These are phyloP conservation scores for Murraya koenigii DNA, from an alignment of 345 rosid species.

Conservation along the genomic window DNA sequence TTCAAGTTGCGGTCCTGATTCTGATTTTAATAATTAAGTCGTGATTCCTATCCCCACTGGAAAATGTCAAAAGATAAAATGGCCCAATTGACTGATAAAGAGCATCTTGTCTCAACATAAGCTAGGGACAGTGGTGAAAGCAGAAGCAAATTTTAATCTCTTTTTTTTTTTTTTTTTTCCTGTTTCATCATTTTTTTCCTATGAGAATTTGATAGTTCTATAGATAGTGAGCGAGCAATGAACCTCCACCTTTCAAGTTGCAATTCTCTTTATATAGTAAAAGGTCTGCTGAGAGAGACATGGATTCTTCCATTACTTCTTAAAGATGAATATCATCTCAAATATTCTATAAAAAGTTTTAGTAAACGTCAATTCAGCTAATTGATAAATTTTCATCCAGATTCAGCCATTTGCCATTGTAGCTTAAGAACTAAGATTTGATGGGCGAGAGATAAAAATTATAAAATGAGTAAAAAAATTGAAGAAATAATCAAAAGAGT, in stretches of 20 bases:
- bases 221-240: slow-evolving; percentile 34
- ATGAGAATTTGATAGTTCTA: slow-evolving; percentile 10
- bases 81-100: slow-evolving; percentile 22
- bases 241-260: slow-evolving; percentile 45
- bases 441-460: too few species aligned
- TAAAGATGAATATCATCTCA: not conserved
- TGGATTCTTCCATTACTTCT: slow-evolving; percentile 30
- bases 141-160: slow-evolving; percentile 15
- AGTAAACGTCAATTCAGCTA: not conserved
- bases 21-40: slow-evolving; percentile 35
- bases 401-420: not conserved
- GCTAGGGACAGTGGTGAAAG: slow-evolving; percentile 29
- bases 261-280: slow-evolving; percentile 17
- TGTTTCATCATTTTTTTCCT: slow-evolving; percentile 9
- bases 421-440: too few species aligned
- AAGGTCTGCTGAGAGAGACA: slow-evolving; percentile 17
- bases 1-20: slow-evolving; percentile 48
- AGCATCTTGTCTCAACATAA: slow-evolving; percentile 42
- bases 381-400: not conserved
- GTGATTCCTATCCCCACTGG: slow-evolving; percentile 25
- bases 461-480: too few species aligned
- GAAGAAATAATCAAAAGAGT: too few species aligned
- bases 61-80: slow-evolving; percentile 6
- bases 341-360: not conserved
- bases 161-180: not conserved